These are phyloP conservation scores for Albugo candida DNA, from an alignment of 352 stramenopile species.

Conservation along the genomic window DNA sequence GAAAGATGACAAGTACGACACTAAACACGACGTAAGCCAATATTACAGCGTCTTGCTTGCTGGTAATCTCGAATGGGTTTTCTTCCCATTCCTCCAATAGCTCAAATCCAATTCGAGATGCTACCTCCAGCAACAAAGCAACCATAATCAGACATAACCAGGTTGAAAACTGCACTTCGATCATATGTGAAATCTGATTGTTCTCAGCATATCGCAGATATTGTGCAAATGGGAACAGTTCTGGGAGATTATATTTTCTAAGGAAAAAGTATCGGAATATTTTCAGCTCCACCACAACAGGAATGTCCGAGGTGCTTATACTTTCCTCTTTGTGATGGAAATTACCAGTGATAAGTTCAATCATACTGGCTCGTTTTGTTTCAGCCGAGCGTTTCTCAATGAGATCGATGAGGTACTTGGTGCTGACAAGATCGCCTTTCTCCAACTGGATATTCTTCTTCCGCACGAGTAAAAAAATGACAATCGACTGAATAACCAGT, in stretches of 20 bases:
- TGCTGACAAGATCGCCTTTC: slow-evolving; percentile 9
- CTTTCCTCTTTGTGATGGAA: too few relatives aligned
- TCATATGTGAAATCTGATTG: slow-evolving; percentile 63
- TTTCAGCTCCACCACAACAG: slow-evolving; percentile 10
- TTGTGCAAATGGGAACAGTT: slow-evolving; percentile 44
- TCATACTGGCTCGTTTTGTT: too few relatives aligned
- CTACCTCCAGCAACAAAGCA: slow-evolving; percentile 16
- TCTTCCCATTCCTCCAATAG: background rate
- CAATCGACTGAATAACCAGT: too few relatives aligned
- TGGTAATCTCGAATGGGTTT: background rate
- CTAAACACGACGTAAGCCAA: background rate
- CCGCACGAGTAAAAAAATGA: too few relatives aligned
- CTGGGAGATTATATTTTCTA: slow-evolving; percentile 16
- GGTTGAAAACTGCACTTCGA: slow-evolving; percentile 48
- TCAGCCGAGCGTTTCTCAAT: background rate
- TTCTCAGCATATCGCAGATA: slow-evolving; percentile 51
- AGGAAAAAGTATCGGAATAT: slow-evolving; percentile 31
- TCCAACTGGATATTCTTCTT: too few relatives aligned
- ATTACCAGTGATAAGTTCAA: too few relatives aligned
- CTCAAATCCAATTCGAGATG: slow-evolving; percentile 5
- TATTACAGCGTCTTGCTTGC: background rate
- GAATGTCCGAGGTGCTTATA: background rate
- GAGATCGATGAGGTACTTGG: slow-evolving; percentile 17
- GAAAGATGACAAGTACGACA: slow-evolving; percentile 13
- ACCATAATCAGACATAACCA: slow-evolving; percentile 12